A percentile compares a stretch with the other conserved stretches of the same genome.
These are phyloP conservation scores for Myriosclerotinia curreyana DNA, from an alignment of 2,329 filamentous ascomycete genomes.

Conservation along the genomic window DNA sequence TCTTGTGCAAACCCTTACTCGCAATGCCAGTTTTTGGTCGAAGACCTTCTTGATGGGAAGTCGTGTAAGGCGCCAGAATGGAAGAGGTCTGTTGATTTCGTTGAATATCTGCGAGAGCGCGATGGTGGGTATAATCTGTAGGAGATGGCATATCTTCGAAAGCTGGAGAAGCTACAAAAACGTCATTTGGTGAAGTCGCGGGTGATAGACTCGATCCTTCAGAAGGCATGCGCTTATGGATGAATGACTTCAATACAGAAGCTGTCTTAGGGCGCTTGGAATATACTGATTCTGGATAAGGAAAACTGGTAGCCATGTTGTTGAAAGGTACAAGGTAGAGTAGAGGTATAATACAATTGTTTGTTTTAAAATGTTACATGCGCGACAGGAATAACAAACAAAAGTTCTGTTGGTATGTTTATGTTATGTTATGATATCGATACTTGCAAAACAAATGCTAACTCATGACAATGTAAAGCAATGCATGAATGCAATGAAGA, in stretches of 20 bases:
- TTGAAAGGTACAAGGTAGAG: too few relatives aligned
- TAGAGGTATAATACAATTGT: conserved; percentile 12
- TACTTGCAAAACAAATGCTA: conserved; percentile 6
- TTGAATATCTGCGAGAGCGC: conserved; percentile 55
- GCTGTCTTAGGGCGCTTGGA: conserved; percentile 38
- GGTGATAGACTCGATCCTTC: conserved; percentile 31
- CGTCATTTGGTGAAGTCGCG: conserved; percentile 27
- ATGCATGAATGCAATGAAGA: background rate
- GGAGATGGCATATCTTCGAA: conserved; percentile 36
- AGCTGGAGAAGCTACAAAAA: conserved; percentile 29
- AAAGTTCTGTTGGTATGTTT: background rate
- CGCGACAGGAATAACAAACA: background rate
- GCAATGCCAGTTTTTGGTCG: conserved; percentile 36
- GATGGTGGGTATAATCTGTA: conserved; percentile 41
- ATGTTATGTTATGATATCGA: too few relatives aligned
- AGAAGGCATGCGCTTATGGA: conserved; percentile 38
- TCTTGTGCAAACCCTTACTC: conserved; percentile 46
- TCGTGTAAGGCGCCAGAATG: conserved; percentile 43
- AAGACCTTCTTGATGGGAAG: conserved; percentile 40
- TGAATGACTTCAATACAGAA: conserved; percentile 38
- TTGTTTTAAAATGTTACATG: conserved; percentile 4
- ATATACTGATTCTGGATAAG: conserved; percentile 31
- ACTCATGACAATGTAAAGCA: background rate
- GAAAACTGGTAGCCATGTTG: conserved; percentile 36
- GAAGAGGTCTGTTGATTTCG: conserved; percentile 50